These are phyloP conservation scores for Ophiostoma perfectum DNA, from an alignment of 2,329 filamentous ascomycete species.

Conservation along the genomic window DNA sequence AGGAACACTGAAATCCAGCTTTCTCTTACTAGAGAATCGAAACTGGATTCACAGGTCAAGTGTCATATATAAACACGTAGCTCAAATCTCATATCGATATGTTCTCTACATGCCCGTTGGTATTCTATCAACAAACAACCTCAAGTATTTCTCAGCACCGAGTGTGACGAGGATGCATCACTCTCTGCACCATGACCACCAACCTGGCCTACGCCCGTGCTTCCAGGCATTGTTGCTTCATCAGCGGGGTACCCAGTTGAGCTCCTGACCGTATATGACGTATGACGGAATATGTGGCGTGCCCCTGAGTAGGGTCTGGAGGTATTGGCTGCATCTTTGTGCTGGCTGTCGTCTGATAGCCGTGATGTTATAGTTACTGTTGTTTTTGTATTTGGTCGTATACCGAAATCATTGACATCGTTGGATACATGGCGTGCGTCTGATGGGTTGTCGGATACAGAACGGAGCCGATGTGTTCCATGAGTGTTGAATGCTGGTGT, in stretches of 20 bases:
- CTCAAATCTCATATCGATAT: no score
- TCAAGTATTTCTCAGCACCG: neutral
- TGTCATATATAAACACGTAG: no score
- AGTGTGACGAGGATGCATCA: slow-evolving; percentile 3
- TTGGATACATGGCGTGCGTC: neutral
- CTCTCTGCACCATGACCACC: neutral
- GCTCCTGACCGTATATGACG: slow-evolving; percentile 1
- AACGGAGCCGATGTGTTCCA: neutral
- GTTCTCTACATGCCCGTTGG: no score
- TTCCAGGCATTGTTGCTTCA: neutral
- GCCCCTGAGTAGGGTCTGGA: neutral
- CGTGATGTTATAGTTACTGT: neutral
- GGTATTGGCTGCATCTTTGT: neutral
- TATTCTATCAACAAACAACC: neutral
- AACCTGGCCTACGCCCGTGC: neutral
- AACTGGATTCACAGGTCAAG: no score
- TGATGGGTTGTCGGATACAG: neutral
- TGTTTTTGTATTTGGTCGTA: slow-evolving; percentile 3
- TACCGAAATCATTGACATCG: neutral
- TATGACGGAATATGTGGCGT: slow-evolving; percentile 11
- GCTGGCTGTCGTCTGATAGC: neutral
- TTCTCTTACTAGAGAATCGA: no score
- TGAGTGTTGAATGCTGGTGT: neutral
- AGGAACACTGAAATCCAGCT: no score
- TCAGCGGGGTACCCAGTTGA: neutral